phyloP scores from a whole-genome alignment of 208 protist species.

The Trichomonas tenax region DNA sequence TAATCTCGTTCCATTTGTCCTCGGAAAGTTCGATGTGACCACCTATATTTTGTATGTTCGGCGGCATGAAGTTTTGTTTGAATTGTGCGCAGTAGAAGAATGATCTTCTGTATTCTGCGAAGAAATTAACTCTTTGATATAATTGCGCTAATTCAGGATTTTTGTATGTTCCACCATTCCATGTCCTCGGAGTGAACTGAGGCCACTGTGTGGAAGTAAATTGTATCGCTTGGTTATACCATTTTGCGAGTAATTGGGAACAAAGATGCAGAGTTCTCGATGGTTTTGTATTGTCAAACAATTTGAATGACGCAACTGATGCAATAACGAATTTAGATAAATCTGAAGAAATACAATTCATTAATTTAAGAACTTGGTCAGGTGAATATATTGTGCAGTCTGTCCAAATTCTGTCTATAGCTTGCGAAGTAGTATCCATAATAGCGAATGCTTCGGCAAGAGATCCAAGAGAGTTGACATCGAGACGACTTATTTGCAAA shows the following conservation, averaged over 20 bases:
- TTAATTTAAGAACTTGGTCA: not conserved
- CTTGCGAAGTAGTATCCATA: constrained; percentile 10
- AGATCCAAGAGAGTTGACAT: not conserved
- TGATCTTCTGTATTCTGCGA: not conserved
- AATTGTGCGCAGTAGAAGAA: not conserved
- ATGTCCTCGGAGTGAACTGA: not conserved
- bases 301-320: not conserved
- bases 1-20: not conserved
- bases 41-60: not conserved
- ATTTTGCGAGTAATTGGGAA: not conserved
- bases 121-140: not conserved
- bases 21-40: not conserved
- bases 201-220: not conserved
- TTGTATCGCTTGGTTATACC: not conserved
- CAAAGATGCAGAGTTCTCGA: not conserved
- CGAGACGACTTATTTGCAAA: constrained; percentile 9
- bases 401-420: not conserved
- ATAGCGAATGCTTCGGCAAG: not conserved
- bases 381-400: not conserved
- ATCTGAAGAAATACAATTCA: not conserved
- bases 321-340: not conserved
- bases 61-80: not conserved
- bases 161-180: not conserved
- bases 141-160: not conserved
- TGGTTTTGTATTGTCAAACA: not conserved